A percentile compares a stretch with the other conserved stretches of the same genome.
Conservation (phyloP, 768 basidiomycete species). For the Imleria badia region DNA sequence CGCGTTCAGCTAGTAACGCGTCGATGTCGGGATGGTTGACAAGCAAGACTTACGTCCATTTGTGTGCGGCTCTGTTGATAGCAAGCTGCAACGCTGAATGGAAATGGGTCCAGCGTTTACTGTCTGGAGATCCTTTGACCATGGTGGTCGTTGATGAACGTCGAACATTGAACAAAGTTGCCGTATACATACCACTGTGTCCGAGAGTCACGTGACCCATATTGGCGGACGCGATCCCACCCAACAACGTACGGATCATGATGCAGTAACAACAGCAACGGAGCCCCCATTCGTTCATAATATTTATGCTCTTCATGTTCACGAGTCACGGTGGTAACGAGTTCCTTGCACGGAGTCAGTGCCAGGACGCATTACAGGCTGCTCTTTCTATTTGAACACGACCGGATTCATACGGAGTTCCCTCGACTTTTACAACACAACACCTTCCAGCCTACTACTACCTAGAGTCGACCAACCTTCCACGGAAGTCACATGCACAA, state of each 20-base stretch:
- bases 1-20: not conserved
- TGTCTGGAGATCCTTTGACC: slow-evolving; percentile 30
- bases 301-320: slow-evolving; percentile 75
- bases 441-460: slow-evolving; percentile 43
- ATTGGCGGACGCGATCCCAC: slow-evolving; percentile 2
- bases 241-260: slow-evolving; percentile 12
- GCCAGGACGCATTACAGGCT: slow-evolving; percentile 60
- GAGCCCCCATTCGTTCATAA: slow-evolving; percentile 69
- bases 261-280: slow-evolving; percentile 42
- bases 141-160: slow-evolving; percentile 5
- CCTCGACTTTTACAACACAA: slow-evolving; percentile 62
- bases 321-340: slow-evolving; percentile 74
- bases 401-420: slow-evolving; percentile 78
- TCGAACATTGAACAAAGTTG: too few relatives aligned
- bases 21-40: too few relatives aligned
- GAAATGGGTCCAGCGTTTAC: slow-evolving; percentile 51
- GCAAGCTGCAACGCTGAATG: slow-evolving; percentile 53
- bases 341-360: slow-evolving; percentile 59
- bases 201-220: too few relatives aligned
- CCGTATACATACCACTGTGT: too few relatives aligned
- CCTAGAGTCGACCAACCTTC: slow-evolving; percentile 35
- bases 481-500: slow-evolving; percentile 54
- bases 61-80: slow-evolving; percentile 50
- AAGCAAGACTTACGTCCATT: slow-evolving; percentile 47
- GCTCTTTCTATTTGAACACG: slow-evolving; percentile 71